Evolutionary conservation across 192 early-diverging fungal species (phyloP), one percentile per base, ranked within the genome.

Genomic region (Umbelopsis vinacea): DNA sequence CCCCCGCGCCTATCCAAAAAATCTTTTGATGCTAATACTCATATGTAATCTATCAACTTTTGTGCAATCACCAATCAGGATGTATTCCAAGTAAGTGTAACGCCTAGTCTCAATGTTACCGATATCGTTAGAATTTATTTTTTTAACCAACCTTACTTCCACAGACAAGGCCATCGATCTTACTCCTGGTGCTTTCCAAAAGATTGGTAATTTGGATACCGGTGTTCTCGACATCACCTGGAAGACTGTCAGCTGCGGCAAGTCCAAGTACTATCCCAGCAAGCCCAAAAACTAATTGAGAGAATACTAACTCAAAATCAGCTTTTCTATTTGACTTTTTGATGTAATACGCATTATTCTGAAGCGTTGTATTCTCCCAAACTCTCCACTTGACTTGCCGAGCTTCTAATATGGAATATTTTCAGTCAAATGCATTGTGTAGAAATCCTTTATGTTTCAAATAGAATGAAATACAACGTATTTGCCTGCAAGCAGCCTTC

Each of bases 161-260:
- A 21, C 48, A 76, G 74, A 47, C 0, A 67, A 68, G 52, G 76
- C 68, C 7, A 78, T 78, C 53, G 76, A 78, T 67, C 47, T 78
- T 22, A 78, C 76, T 46, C 76, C 76, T 46, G 69, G 33, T 71
- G 76, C 76, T 46, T 78, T 78, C 60, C 17, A 63, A 33, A 71
- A 73, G 46, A 17, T 78, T 22, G 74, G 74, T 33, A 46, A 73
- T n/a, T 67, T 78, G 50, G 47, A 70, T 33, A 37, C 45, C 15
- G 76, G 76, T 78, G 76, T 78, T 12, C 55, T 78, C 26, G 69
- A 78, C 52, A 74, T 78, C 12, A 45, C 48, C 38, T 78, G 76
- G 76, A 74, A 68, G 54, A 17, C 67, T 15, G 69, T 74, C 60
- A 26, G 26, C 21, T 78, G 76, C 69, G 33, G 29, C 53, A 35